phyloP scores from a whole-genome alignment of 805 yeast genomes.

The Wickerhamomyces tratensis region DNA sequence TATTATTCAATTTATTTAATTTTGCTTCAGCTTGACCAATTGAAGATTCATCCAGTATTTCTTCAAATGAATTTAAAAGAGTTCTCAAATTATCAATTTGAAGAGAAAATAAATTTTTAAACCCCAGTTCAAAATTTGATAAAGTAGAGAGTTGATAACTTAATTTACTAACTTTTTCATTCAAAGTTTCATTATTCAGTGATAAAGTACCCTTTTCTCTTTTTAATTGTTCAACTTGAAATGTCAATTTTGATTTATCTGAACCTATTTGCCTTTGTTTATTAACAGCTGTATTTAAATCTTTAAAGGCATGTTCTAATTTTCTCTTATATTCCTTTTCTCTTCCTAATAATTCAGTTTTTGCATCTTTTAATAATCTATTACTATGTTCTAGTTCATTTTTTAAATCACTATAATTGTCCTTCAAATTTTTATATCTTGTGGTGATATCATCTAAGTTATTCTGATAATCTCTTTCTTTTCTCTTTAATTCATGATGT shows the following conservation, averaged over 20 bases:
- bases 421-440: conserved; percentile 1
- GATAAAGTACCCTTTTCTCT: conserved; percentile 29
- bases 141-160: conserved; percentile 15
- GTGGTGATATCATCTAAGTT: conserved; percentile 1
- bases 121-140: conserved; percentile 29
- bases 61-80: conserved; percentile 38
- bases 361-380: conserved; percentile 4
- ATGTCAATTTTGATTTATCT: conserved; percentile 33
- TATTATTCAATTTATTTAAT: conserved; percentile 30
- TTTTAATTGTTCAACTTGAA: conserved; percentile 26
- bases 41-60: conserved; percentile 48
- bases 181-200: conserved; percentile 26
- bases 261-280: conserved; percentile 33
- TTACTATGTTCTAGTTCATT: conserved; percentile 7
- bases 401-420: conserved; percentile 5
- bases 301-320: conserved; percentile 26
- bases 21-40: conserved; percentile 49
- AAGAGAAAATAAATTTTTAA: conserved; percentile 28
- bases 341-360: conserved; percentile 17
- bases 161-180: conserved; percentile 26
- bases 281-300: conserved; percentile 30
- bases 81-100: conserved; percentile 40
- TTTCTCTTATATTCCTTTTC: conserved; percentile 21
- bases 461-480: neutral
- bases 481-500: neutral